Base-by-base conservation (phyloP, 192 early-diverging fungal genomes). In the Coemansia sp. region DNA sequence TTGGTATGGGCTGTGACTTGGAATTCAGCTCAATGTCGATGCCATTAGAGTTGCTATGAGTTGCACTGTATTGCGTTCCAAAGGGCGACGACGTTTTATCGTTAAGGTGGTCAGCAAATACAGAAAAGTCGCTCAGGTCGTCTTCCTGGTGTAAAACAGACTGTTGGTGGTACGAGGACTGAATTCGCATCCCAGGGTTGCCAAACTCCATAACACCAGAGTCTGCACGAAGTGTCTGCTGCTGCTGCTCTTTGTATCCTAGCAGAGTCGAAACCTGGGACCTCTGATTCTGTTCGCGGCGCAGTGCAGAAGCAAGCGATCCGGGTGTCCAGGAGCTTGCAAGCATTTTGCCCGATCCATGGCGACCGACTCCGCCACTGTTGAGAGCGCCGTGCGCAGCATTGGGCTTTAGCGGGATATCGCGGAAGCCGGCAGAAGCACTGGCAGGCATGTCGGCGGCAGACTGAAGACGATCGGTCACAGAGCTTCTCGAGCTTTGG, bases 1-100 rank as follows among this genome's bases (percentile, higher is more conserved):
- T 73, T 25, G 77, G 79, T 18, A 81, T 81, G 50, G 79, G 79
- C 64, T 76, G 79, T 28, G 79, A 76, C n/a, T 61, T 63, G 11
- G 73, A 54, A 14, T 71, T 67, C 6, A 65, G 54, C 33, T 55
- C 63, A 29, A 29, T 38, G 18, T 56, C 60, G 40, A 54, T 56
- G 22, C 45, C 55, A 11, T 20, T 48, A 12, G 42, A n/a, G 16
- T 42, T 61, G 25, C 36, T 68, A 62, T 42, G 57, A 3, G 45
- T 36, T 54, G 42, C 49, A 3, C 67, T 66, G 34, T 63, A 69
- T 45, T 62, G 65, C 22, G 67, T 29, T 16, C 61, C 63, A 38
- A 75, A 70, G 34, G 72, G 78, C 45, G 73, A 75, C 40, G 42
- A 58, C 20, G 69, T 61, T 10, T 49, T 65, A 31, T 63, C 51